These are phyloP conservation scores for Primulina huaijiensis DNA, from an alignment of 257 asterid genomes.

Conservation along the genomic window DNA sequence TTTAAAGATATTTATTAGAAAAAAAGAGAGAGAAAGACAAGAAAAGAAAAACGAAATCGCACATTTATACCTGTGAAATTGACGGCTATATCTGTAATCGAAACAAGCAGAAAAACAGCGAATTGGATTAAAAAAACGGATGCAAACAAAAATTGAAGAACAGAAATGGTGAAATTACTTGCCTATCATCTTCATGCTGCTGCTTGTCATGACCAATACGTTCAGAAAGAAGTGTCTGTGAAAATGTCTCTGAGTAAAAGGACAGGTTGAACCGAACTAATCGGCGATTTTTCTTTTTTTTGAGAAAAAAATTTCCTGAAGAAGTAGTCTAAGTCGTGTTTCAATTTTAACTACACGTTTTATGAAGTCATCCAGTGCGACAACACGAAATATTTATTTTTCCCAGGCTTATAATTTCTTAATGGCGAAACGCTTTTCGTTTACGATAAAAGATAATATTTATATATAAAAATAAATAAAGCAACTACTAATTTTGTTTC, in stretches of 20 bases:
- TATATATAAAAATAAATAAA: no score
- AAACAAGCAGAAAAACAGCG: slow-evolving; percentile 9
- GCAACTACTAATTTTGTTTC: no score
- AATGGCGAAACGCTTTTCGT: no score
- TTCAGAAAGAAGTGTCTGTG: slow-evolving; percentile 10
- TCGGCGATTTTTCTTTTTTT: background rate
- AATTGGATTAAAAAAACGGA: background rate
- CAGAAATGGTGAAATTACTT: slow-evolving; percentile 20
- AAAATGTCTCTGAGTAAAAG: background rate
- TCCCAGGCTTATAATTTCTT: no score
- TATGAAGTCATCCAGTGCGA: no score
- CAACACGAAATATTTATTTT: no score
- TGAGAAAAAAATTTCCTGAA: no score
- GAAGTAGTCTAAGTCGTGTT: no score
- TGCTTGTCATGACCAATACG: slow-evolving; percentile 54
- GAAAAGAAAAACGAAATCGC: slow-evolving; percentile 2
- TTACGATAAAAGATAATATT: no score
- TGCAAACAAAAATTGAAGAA: background rate
- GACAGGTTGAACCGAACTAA: background rate
- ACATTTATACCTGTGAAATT: slow-evolving; percentile 73
- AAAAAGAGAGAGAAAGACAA: background rate
- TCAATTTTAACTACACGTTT: no score
- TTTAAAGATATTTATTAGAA: no score
- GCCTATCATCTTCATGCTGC: slow-evolving; percentile 71
- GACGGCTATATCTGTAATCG: slow-evolving; percentile 78